phyloP scores from a whole-genome alignment of 2,329 filamentous ascomycete genomes.

The Verticillium isaacii region DNA sequence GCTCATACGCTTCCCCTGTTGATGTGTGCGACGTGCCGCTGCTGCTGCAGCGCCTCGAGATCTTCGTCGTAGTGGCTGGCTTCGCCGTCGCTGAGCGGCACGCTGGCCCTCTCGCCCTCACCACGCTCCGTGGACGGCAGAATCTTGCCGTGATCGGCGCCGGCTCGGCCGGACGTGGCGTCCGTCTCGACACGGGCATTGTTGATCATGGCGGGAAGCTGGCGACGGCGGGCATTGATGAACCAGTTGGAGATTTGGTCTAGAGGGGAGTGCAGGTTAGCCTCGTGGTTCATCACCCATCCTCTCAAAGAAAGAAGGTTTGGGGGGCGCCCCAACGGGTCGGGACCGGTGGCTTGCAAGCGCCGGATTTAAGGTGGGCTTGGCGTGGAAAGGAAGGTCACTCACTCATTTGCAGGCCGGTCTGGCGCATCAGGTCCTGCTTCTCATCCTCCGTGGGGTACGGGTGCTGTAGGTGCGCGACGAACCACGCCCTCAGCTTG shows the following conservation, averaged over 20 bases:
- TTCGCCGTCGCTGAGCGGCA: slow-evolving; percentile 42
- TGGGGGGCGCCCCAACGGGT: not conserved
- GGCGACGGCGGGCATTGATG: slow-evolving; percentile 69
- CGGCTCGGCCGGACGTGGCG: slow-evolving; percentile 26
- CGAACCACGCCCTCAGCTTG: slow-evolving; percentile 74
- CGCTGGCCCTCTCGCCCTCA: slow-evolving; percentile 27
- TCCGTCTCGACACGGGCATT: slow-evolving; percentile 49
- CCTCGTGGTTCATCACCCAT: not conserved
- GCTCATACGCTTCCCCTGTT: slow-evolving; percentile 42
- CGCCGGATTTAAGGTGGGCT: not conserved
- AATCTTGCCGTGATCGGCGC: slow-evolving; percentile 27
- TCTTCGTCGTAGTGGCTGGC: slow-evolving; percentile 40
- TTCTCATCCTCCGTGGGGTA: slow-evolving; percentile 80
- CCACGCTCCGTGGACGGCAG: slow-evolving; percentile 31
- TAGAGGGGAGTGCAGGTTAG: slow-evolving; percentile 20
- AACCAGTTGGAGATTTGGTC: slow-evolving; percentile 78
- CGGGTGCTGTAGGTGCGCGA: slow-evolving; percentile 70
- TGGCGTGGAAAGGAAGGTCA: slow-evolving; percentile 18
- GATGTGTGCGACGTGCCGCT: slow-evolving; percentile 25
- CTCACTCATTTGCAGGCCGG: slow-evolving; percentile 73
- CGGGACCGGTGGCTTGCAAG: not conserved
- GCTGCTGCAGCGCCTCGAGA: slow-evolving; percentile 27
- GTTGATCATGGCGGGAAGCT: slow-evolving; percentile 56
- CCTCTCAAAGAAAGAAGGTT: not conserved
- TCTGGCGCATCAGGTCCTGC: slow-evolving; percentile 71